phyloP scores from a whole-genome alignment of 1,284 basidiomycete species.

The Ceratobasidium sp. region DNA sequence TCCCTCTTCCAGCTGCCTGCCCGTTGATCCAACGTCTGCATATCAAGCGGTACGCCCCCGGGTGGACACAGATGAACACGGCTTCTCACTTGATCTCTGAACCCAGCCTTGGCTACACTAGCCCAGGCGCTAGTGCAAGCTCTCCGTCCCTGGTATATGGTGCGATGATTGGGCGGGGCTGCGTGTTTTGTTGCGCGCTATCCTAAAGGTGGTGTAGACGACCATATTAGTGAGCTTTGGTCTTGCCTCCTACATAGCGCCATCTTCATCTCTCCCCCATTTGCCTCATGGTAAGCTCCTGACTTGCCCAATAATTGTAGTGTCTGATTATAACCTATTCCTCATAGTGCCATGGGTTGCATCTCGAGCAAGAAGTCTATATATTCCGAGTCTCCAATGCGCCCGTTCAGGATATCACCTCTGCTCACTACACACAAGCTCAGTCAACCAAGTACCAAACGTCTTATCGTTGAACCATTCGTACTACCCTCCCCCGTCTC shows the following conservation, averaged over 20 bases:
- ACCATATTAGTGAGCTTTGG: neutral
- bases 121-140: too few species aligned
- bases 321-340: neutral
- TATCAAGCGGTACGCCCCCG: too few species aligned
- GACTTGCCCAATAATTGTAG: neutral
- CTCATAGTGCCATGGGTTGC: constrained; percentile 6
- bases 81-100: neutral
- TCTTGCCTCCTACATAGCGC: neutral
- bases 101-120: neutral
- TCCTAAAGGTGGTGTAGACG: neutral
- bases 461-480: neutral
- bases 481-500: neutral
- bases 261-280: neutral
- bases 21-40: too few species aligned
- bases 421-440: neutral
- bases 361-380: constrained; percentile 15
- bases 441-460: neutral
- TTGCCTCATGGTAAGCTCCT: neutral
- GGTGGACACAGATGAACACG: neutral
- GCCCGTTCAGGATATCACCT: neutral
- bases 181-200: neutral
- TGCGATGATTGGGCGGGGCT: constrained; percentile 1
- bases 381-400: constrained; percentile 14
- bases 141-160: neutral
- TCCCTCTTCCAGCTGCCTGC: too few species aligned